Percentiles rank a stretch among this genome's conserved stretches.
These are phyloP conservation scores for Barnettozyma vustinii DNA, from an alignment of 805 yeast species.

Conservation along the genomic window DNA sequence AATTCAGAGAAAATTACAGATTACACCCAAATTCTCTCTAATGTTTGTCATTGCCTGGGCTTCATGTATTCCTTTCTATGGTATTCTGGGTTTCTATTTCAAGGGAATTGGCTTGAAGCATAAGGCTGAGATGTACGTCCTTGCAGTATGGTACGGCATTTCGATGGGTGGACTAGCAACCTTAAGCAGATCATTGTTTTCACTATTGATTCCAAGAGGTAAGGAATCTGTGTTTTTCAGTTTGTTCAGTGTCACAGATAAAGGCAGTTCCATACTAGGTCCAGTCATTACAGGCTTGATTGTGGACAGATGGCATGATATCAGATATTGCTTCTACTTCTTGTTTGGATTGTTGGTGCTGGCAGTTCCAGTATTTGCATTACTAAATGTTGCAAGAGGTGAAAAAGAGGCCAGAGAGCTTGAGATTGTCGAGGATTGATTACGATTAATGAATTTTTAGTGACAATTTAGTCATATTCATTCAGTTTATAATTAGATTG, in stretches of 20 bases:
- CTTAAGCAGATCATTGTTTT: constrained; percentile 60
- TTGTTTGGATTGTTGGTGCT: constrained; percentile 46
- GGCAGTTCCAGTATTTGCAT: constrained; percentile 51
- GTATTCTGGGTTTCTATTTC: constrained; percentile 59
- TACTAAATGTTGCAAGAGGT: constrained; percentile 60
- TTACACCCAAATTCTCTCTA: constrained; percentile 44
- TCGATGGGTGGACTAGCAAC: constrained; percentile 72
- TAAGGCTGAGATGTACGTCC: constrained; percentile 59
- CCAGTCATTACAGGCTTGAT: constrained; percentile 69
- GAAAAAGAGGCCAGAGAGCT: constrained; percentile 44
- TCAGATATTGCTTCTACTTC: constrained; percentile 67
- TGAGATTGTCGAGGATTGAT: constrained; percentile 23
- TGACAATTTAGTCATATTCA: not conserved
- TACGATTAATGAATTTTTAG: not conserved
- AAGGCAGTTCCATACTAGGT: constrained; percentile 72
- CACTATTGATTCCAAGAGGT: constrained; percentile 67
- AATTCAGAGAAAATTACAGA: constrained; percentile 29
- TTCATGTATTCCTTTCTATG: constrained; percentile 64
- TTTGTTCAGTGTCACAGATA: constrained; percentile 70
- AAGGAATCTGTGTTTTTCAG: constrained; percentile 74
- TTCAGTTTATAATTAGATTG: too few relatives aligned
- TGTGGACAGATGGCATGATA: constrained; percentile 68
- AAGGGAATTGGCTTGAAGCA: constrained; percentile 51
- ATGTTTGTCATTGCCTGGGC: constrained; percentile 54
- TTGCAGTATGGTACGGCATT: constrained; percentile 73